These are phyloP conservation scores for Monilinia fructicola DNA, from an alignment of 2,329 filamentous ascomycete genomes.

Conservation along the genomic window DNA sequence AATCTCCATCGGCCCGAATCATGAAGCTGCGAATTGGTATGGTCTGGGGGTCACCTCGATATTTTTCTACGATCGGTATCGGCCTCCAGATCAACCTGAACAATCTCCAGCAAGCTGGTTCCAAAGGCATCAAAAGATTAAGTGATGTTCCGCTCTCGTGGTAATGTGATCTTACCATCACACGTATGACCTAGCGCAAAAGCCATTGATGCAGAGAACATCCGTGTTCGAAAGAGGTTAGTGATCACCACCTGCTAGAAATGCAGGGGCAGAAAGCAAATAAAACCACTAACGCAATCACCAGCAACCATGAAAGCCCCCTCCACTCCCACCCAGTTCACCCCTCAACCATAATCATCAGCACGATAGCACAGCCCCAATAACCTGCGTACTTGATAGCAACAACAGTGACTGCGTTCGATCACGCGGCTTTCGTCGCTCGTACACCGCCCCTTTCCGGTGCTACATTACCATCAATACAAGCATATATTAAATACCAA, in stretches of 20 bases:
- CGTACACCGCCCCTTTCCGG: no score
- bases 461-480: no score
- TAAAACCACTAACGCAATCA: no score
- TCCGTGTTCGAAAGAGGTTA: conserved; percentile 92
- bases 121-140: background rate
- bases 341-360: no score
- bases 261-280: conserved; percentile 63
- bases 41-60: background rate
- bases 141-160: background rate
- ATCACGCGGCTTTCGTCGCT: no score
- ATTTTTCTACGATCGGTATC: background rate
- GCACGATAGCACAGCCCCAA: conserved; percentile 29
- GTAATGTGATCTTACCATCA: background rate
- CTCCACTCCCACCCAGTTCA: no score
- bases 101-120: no score
- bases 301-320: no score
- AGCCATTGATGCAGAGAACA: conserved; percentile 64
- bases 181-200: conserved; percentile 51
- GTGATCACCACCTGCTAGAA: conserved; percentile 68
- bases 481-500: no score
- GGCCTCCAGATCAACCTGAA: no score
- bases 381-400: no score
- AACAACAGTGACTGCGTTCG: no score
- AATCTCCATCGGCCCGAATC: conserved; percentile 32
- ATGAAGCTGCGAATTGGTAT: background rate